Evolutionary conservation across 805 yeast genomes (phyloP), one percentile per base, ranked within the genome.

Genomic region (Ascoidea tarda): DNA sequence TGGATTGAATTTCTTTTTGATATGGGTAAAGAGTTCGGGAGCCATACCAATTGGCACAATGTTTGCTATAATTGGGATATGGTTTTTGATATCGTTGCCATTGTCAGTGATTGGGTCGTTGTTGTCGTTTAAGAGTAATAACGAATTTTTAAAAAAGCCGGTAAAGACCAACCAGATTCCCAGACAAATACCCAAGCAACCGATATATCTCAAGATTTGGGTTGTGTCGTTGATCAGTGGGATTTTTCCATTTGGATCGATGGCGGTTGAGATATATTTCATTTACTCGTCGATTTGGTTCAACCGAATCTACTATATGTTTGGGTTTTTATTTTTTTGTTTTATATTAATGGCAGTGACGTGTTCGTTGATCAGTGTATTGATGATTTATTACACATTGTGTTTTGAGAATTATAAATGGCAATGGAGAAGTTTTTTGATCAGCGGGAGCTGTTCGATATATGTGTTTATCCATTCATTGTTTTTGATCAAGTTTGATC

Each of bases 91-190:
- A 51, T 84, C 95, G 14, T 76, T 88, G 44, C 99, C 99, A 38
- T 72, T 90, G 52, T 84, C 96, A 0, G 74, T 84, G 4, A 73
- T 78, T 45, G 96, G 96, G n/a, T 85, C 96, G 0, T 68, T 90
- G 47, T 63, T 85, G 50, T 91, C 93, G 2, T 76, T 84, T 60
- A 88, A 79, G 63, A 50, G 50, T 33, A 38, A 52, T 64, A 74
- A 66, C 49, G 75, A 78, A 33, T 63, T 77, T 47, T 63, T 77
- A 55, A 69, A 76, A 42, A 79, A 81, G 51, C 97, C 98, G 10
- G 95, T 89, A 38, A 82, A 87, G 62, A 89, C 95, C 16, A 91
- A 89, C 67, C 97, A 91, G 70, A 91, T 93, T 59, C 95, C 96
- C 56, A 81, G 99, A 68, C 97, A 93, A 70, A 86, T 93, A 55